Percentiles rank a stretch among this genome's conserved stretches.
These are phyloP conservation scores for Tuber magnatum DNA, from an alignment of 495 filamentous ascomycete genomes.

Conservation along the genomic window DNA sequence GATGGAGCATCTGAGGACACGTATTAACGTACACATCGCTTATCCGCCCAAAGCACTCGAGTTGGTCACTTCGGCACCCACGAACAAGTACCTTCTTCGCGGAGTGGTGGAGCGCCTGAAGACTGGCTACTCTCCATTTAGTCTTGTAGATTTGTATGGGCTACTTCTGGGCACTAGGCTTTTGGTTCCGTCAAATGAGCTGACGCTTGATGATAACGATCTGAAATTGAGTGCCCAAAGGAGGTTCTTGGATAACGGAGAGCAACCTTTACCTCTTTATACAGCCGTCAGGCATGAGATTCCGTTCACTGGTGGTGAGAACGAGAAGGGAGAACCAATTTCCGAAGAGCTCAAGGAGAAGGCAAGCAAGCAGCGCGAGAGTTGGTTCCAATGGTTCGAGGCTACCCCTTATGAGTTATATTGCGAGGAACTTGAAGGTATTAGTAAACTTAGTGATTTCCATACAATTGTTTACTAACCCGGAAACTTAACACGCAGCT, in stretches of 20 bases:
- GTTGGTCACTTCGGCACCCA: slow-evolving; percentile 70
- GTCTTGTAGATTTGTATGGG: slow-evolving; percentile 87
- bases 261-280: slow-evolving; percentile 85
- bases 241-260: slow-evolving; percentile 62
- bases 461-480: slow-evolving; percentile 14
- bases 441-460: slow-evolving; percentile 8
- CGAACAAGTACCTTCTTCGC: slow-evolving; percentile 83
- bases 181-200: slow-evolving; percentile 75
- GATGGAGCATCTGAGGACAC: slow-evolving; percentile 75
- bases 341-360: slow-evolving; percentile 53
- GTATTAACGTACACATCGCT: slow-evolving; percentile 79
- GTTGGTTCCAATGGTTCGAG: slow-evolving; percentile 98
- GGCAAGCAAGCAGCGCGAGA: slow-evolving; percentile 53
- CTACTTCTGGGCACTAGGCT: slow-evolving; percentile 73
- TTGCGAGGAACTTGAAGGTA: slow-evolving; percentile 70
- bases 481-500: slow-evolving; percentile 46
- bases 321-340: slow-evolving; percentile 43
- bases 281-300: slow-evolving; percentile 94
- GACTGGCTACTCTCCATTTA: slow-evolving; percentile 75
- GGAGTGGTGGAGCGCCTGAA: slow-evolving; percentile 84
- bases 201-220: slow-evolving; percentile 64
- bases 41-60: slow-evolving; percentile 77
- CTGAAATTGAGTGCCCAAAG: slow-evolving; percentile 83
- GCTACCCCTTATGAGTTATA: slow-evolving; percentile 93
- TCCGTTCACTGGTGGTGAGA: slow-evolving; percentile 52